Evolutionary conservation across 2,329 filamentous ascomycete species (phyloP), one percentile per base, ranked within the genome.

Genomic region (Calonectria pseudoturangicola): DNA sequence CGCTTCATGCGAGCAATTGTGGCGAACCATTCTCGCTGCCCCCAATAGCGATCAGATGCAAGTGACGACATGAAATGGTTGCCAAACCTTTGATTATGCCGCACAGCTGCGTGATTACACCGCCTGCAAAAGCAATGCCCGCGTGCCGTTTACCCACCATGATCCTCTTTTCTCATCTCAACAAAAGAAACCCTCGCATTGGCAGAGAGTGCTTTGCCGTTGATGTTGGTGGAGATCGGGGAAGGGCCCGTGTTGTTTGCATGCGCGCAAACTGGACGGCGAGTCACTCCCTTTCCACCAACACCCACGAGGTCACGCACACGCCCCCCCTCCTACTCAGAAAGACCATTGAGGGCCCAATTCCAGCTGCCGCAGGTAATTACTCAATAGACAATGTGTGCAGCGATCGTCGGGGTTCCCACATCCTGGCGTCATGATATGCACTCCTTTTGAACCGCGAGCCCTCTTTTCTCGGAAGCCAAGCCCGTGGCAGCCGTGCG

Each of bases 361-460:
- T 47, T 16, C 58, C 27, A 47, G 28, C 16, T 21, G 25, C 39
- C 16, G 27, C 25, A 16, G 27, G 43, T 21, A 9, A 4, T 33
- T 16, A 15, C 21, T 63, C 58, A 63, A 63, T 63, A 63, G 58
- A 63, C 41, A 63, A 63, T 63, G 27, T 63, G 27, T 16, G 13
- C 39, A 45, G 27, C 41, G n/a, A 63, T 63, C 41, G 28, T 21
- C 16, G n/a, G 27, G 21, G 39, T n/a, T 30, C 58, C 58, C 39
- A 45, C 58, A 63, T 63, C 41, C 16, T 25, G 45, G 45, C n/a
- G 45, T 48, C n/a, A 48, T n/a, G 18, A 21, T n/a, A 33, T 63
- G 16, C 39, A 18, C 16, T 33, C 41, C 58, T 21, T 15, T 47
- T 47, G 18, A 21, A 30, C 41, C 25, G 30, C 6, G 41, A 36